Base-by-base conservation (phyloP, 1,139 yeast genomes). In the Suhomyces kunorum region DNA sequence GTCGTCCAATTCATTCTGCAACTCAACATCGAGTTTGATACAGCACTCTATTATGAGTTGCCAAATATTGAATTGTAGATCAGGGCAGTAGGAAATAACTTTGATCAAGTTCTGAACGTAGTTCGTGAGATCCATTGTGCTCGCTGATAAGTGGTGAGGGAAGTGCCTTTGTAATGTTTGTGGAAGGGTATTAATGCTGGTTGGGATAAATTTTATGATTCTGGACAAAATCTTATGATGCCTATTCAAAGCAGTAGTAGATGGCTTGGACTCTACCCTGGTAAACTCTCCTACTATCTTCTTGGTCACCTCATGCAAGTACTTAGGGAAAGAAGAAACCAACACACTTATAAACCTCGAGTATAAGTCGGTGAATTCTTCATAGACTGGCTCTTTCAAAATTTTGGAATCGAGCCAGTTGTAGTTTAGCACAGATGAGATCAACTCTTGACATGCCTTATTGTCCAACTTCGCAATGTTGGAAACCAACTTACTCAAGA, bases 11-110 rank as follows among this genome's bases (percentile, higher is more conserved):
- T 86, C 95, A 54, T 87, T 89, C 56, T 88, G 96, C 45, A 90
- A 70, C 61, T 89, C 98, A n/a, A 90, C 96, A 63, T 92, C 98
- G 32, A 92, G 70, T 51, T 88, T 87, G 45, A 92, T 88, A 40
- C 87, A 76, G 48, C 81, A 78, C 59, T 90, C 96, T 32, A 88
- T 68, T 16, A 90, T 72, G 43, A 87, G 64, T 20, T 84, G 83
- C 97, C 97, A 90, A 6, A 87, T 74, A 40, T 80, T 79, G 49
- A 78, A 76, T 50, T 81, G 78, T 47, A 88, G 67, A 51, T 88
- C 96, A 5, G 81, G 80, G 49, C 92, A 86, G 59, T 90, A 90
- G 8, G 71, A 68, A 20, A 81, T 66, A 28, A 87, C 61, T 25
- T 59, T 57, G 39, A 90, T 65, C 36, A 87, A 59, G 56, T 90